Evolutionary conservation across 116 monocot species (phyloP).

Genomic region (Papilionanthe hybrid): DNA sequence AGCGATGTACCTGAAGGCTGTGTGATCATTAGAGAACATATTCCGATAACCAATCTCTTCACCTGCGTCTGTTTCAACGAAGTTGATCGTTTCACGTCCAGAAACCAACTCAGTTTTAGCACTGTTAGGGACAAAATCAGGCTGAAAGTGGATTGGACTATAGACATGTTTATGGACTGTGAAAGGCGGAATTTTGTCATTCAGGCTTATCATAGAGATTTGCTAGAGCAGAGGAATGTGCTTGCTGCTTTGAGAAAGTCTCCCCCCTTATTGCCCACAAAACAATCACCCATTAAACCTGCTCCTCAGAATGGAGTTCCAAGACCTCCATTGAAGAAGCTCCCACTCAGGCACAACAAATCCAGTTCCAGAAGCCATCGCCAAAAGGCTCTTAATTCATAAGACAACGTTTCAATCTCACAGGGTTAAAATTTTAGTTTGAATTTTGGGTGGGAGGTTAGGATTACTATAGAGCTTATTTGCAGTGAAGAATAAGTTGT

Average conservation of each 20-base stretch:
- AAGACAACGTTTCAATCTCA: slow-evolving; percentile 24
- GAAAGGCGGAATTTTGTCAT: slow-evolving; percentile 94
- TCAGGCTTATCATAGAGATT: slow-evolving; percentile 89
- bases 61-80: slow-evolving; percentile 98
- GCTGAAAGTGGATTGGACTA: slow-evolving; percentile 62
- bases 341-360: slow-evolving; percentile 36
- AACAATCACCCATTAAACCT: slow-evolving; percentile 12
- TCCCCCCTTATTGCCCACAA: slow-evolving; percentile 3
- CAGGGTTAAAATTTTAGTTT: background rate
- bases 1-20: slow-evolving; percentile 99
- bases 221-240: slow-evolving; percentile 49
- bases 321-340: slow-evolving; percentile 32
- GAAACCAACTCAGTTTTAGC: slow-evolving; percentile 89
- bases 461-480: background rate
- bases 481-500: background rate
- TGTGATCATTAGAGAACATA: slow-evolving; percentile 90
- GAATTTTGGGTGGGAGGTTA: background rate
- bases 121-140: slow-evolving; percentile 77
- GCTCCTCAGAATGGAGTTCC: slow-evolving; percentile 1
- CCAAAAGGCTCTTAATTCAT: slow-evolving; percentile 21
- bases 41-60: slow-evolving; percentile 84
- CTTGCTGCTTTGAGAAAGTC: background rate
- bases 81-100: slow-evolving; percentile 91
- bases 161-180: slow-evolving; percentile 88
- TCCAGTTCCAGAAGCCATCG: slow-evolving; percentile 39